phyloP scores from a whole-genome alignment of 164 flowering plant species.

The Tinospora cordifolia region DNA sequence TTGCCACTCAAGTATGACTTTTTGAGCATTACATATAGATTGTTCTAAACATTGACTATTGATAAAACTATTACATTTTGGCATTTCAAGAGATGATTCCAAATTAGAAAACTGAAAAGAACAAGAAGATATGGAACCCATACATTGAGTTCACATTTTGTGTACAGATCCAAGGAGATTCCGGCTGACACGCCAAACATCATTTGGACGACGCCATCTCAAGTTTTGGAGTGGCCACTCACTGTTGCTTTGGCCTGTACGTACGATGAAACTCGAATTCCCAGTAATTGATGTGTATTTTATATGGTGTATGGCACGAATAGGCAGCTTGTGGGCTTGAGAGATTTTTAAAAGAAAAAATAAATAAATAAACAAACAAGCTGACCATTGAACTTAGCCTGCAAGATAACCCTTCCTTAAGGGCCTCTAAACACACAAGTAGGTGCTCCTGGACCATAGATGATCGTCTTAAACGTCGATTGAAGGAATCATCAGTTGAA shows the following conservation, averaged over 20 bases:
- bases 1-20: too few relatives aligned
- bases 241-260: slow-evolving; percentile 48
- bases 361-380: neutral
- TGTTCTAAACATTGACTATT: neutral
- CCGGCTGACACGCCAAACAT: slow-evolving; percentile 46
- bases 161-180: slow-evolving; percentile 53
- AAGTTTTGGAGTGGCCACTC: slow-evolving; percentile 44
- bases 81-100: neutral
- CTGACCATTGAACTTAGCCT: neutral
- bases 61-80: neutral
- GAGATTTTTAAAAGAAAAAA: too few relatives aligned
- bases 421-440: neutral
- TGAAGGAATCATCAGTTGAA: neutral
- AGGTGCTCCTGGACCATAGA: neutral
- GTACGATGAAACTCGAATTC: slow-evolving; percentile 9
- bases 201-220: slow-evolving; percentile 57
- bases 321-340: neutral
- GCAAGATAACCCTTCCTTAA: neutral
- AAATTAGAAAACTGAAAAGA: neutral
- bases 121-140: neutral
- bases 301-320: neutral
- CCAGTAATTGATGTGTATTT: neutral
- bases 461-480: neutral
- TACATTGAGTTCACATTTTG: neutral
- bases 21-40: neutral